Base-by-base conservation (phyloP, 208 protist genomes). In the Phytomonas francai region DNA sequence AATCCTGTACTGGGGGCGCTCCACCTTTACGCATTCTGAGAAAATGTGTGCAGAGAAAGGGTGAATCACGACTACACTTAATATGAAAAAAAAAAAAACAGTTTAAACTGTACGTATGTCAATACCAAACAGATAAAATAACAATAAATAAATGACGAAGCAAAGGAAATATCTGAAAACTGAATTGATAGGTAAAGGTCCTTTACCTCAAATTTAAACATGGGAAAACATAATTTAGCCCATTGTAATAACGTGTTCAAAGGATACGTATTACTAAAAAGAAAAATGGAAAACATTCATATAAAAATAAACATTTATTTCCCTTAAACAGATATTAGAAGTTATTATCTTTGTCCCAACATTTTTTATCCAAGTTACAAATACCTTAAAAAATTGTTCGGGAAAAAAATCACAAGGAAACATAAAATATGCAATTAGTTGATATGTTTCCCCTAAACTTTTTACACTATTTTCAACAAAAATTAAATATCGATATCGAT, bases 1-100 rank as follows among this genome's bases (percentile, higher is more conserved):
- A 94, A 67, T 96, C 91, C 76, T 96, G 91, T 3, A 86, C 89
- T 12, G 79, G 80, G 8, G 77, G 76, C 56, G 25, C 45, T 25
- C 45, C 45, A 54, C 45, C 45, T 19, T 54, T 54, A 54, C 45
- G 45, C 45, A 54, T 54, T 54, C 11, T 54, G 45, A 54, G 67
- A 45, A 60, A 62, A 60, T 25, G 60, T 66, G 42, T 51, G 2
- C 6, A 66, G 29, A 66, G 9, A 54, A 54, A 25, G 3, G 45
- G 6, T 25, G 25, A 54, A 22, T 54, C 0, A 54, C 45, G 22
- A 54, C 45, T 54, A 54, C 29, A 29, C 30, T 67, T 31, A 73
- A 29, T 54, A 45, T 60, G 39, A 70, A 72, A 72, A 29, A 68
- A 72, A 29, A 68, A 39, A 77, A 57, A 69, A 28, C 33, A 4